Percentiles rank a stretch among this genome's conserved stretches.
Evolutionary conservation across 352 stramenopile genomes (phyloP).

Genomic region (Thraustochytrium striatum): DNA sequence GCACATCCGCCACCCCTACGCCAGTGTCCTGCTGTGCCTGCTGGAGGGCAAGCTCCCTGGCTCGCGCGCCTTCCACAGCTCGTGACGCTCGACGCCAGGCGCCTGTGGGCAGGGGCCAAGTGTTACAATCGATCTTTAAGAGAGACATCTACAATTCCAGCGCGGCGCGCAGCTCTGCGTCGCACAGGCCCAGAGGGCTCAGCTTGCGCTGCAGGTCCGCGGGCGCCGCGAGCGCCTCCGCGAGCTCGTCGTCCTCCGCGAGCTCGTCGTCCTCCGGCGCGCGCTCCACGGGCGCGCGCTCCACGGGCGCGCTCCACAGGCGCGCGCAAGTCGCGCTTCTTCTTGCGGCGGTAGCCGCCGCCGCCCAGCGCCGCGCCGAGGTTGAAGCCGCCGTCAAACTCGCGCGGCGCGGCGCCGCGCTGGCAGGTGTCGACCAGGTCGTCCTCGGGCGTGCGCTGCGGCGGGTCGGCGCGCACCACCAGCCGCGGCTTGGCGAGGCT

Average conservation of each 20-base stretch:
- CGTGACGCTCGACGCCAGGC: neutral
- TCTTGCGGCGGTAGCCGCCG: neutral
- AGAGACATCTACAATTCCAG: neutral
- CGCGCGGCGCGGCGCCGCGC: neutral
- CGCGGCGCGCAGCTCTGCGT: neutral
- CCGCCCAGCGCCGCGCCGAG: neutral
- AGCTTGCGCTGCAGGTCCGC: neutral
- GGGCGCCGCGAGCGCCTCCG: neutral
- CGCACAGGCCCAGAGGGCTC: neutral
- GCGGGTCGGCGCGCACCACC: too few species aligned
- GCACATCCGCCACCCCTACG: slow-evolving; percentile 55
- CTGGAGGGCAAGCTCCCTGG: slow-evolving; percentile 48
- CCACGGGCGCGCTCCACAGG: neutral
- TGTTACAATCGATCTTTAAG: neutral
- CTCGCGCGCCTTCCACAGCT: slow-evolving; percentile 20
- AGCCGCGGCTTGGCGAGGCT: too few species aligned
- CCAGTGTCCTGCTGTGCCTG: slow-evolving; percentile 18
- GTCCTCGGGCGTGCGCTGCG: neutral
- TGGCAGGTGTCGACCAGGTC: slow-evolving; percentile 22
- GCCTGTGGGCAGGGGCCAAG: neutral
- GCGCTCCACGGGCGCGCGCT: neutral
- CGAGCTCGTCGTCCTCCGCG: neutral
- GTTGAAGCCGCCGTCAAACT: slow-evolving; percentile 17
- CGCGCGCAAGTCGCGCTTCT: too few species aligned
- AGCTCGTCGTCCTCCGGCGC: neutral